phyloP scores from a whole-genome alignment of 73 alveolate species.

The Tetrahymena borealis region DNA sequence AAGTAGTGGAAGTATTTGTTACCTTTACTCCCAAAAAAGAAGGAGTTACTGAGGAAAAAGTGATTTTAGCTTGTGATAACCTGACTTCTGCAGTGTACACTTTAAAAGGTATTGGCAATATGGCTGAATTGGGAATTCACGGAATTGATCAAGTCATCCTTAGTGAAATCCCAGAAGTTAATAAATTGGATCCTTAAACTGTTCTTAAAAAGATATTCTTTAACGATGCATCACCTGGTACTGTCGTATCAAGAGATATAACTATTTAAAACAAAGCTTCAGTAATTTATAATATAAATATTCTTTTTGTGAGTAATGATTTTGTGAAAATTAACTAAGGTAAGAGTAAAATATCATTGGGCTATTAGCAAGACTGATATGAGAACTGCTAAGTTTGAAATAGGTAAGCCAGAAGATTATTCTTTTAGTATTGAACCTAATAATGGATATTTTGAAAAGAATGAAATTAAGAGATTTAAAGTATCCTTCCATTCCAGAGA shows the following conservation, averaged over 20 bases:
- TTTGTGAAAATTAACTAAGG: not conserved
- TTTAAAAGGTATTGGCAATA: conserved; percentile 77
- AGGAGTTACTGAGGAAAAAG: conserved; percentile 74
- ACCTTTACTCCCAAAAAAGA: conserved; percentile 82
- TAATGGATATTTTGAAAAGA: conserved; percentile 79
- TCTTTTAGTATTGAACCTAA: conserved; percentile 79
- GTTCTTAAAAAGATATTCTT: conserved; percentile 70
- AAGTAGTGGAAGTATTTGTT: conserved; percentile 79
- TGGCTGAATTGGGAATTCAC: conserved; percentile 56
- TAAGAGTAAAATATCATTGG: conserved; percentile 89
- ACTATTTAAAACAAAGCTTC: conserved; percentile 73
- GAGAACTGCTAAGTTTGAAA: conserved; percentile 53
- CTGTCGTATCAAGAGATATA: conserved; percentile 65
- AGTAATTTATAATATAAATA: not conserved
- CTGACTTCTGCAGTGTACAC: conserved; percentile 67
- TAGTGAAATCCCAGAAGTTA: conserved; percentile 32
- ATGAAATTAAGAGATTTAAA: conserved; percentile 72
- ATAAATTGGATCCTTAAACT: conserved; percentile 64
- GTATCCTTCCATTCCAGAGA: conserved; percentile 47
- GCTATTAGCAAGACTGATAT: conserved; percentile 59
- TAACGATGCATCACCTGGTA: conserved; percentile 82
- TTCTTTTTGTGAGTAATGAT: not conserved
- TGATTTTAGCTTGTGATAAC: conserved; percentile 87
- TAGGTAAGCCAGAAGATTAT: conserved; percentile 72
- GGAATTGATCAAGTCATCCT: conserved; percentile 53